Conservation (phyloP, 306 rosid species). For the Geum urbanum region DNA sequence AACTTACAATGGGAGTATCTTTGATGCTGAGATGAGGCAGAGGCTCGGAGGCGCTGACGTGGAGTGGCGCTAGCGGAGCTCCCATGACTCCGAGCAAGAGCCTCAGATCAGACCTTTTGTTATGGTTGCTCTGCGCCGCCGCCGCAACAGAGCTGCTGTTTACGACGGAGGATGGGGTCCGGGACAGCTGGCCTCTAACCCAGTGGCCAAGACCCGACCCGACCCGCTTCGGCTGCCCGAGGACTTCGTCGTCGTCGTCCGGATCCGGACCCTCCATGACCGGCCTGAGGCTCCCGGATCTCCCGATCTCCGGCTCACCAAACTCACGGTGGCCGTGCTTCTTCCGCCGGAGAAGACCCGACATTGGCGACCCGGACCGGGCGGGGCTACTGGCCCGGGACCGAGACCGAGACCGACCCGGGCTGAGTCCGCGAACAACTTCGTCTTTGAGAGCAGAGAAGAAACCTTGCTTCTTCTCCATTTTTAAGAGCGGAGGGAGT, state of each 20-base stretch:
- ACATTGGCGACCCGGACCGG: slow-evolving; percentile 60
- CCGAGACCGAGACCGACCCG: slow-evolving; percentile 40
- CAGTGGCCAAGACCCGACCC: slow-evolving; percentile 85
- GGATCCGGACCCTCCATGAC: slow-evolving; percentile 89
- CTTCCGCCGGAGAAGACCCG: slow-evolving; percentile 56
- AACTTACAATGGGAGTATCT: slow-evolving; percentile 83
- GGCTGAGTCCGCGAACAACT: slow-evolving; percentile 88
- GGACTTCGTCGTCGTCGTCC: slow-evolving; percentile 38
- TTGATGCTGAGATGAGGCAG: slow-evolving; percentile 89
- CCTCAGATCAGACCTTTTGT: slow-evolving; percentile 85
- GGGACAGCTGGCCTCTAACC: slow-evolving; percentile 81
- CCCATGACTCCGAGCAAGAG: slow-evolving; percentile 93
- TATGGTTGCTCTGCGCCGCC: slow-evolving; percentile 16
- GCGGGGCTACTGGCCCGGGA: slow-evolving; percentile 67
- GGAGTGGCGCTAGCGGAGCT: slow-evolving; percentile 87
- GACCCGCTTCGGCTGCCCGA: slow-evolving; percentile 58
- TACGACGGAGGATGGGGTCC: slow-evolving; percentile 48
- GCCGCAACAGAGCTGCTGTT: too few relatives aligned
- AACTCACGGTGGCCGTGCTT: slow-evolving; percentile 25
- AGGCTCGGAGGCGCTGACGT: slow-evolving; percentile 74
- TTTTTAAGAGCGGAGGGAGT: background rate
- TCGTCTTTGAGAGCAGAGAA: slow-evolving; percentile 86
- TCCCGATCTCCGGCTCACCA: slow-evolving; percentile 36
- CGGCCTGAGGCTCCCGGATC: slow-evolving; percentile 83
- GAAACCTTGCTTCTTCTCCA: slow-evolving; percentile 92